A percentile compares a stretch with the other conserved stretches of the same genome.
phyloP scores from a whole-genome alignment of 2,329 filamentous ascomycete genomes.

The Penicillium sp. region DNA sequence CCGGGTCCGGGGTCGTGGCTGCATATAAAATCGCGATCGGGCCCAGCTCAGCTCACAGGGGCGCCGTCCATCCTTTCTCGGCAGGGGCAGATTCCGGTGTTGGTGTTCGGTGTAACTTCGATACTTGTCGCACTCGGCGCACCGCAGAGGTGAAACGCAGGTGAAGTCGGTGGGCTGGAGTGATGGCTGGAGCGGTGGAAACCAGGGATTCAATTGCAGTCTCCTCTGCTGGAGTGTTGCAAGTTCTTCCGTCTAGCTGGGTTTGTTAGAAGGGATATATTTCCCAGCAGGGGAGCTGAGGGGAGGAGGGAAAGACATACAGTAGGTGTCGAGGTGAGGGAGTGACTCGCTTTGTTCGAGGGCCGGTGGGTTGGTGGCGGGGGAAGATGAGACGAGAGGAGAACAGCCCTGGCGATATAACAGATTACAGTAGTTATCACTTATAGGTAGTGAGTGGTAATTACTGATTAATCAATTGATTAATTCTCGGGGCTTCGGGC shows the following conservation, averaged over 20 bases:
- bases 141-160: not conserved
- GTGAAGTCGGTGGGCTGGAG: not conserved
- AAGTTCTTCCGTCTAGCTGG: not conserved
- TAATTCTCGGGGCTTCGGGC: not conserved
- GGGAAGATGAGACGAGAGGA: not conserved
- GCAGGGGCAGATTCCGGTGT: not conserved
- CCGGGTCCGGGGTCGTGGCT: not conserved
- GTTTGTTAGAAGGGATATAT: not conserved
- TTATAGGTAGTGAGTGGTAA: not conserved
- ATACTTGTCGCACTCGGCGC: no score
- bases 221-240: not conserved
- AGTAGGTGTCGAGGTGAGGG: not conserved
- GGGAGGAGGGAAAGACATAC: not conserved
- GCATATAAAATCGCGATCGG: constrained; percentile 22
- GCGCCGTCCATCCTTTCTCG: constrained; percentile 5
- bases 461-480: not conserved
- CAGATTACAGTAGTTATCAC: not conserved
- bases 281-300: not conserved
- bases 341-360: not conserved
- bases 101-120: not conserved
- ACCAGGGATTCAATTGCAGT: not conserved
- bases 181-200: constrained; percentile 9
- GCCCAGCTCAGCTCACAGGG: constrained; percentile 2
- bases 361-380: not conserved
- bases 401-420: not conserved